Evolutionary conservation across 2,329 filamentous ascomycete genomes (phyloP), one percentile per base, ranked within the genome.

Genomic region (Ophiocordyceps sinensis): DNA sequence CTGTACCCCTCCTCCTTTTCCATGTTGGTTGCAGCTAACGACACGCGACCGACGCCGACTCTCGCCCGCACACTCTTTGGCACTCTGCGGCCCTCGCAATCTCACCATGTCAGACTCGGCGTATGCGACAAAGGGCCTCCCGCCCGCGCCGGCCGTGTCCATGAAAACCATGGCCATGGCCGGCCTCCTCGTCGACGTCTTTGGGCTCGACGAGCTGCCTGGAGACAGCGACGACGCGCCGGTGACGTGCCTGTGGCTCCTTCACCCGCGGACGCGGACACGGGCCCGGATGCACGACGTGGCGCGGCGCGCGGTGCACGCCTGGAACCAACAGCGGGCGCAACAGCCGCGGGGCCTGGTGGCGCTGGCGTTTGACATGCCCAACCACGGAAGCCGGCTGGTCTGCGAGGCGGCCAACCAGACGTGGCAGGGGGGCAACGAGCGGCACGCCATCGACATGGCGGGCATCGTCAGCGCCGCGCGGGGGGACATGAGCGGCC

Each of bases 381-480:
- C 89, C 37, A 96, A 96, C 59, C 91, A 96, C 61, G 91, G 91
- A 23, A 71, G 74, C 3, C 68, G 91, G 41, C 61, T 78, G 44
- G 74, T 89, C 2, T 71, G 80, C 51, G 63, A 73, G 8, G 50
- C 70, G 15, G 77, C 82, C 23, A 96, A 95, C 57, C 68, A 80
- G 50, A 71, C 81, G 4, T 96, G 88, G 89, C 73, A 75, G 36
- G 62, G 75, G 31, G 87, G 86, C 28, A 94, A 95, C 55, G 66
- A 71, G 30, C 74, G 70, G 7, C 91, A 96, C 64, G 89, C 87
- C 0, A 77, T 85, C 55, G 91, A 98, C 59, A 94, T 98, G 87
- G 87, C 91, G 56, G 78, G 75, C 28, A 75, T 77, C 45, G 81
- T 88, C 44, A 74, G 76, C 60, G 71, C 75, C 40, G 89, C 84